Percentiles rank a stretch among this genome's conserved stretches.
phyloP scores from a whole-genome alignment of 306 rosid species.

The Pyrus bretschneideri region DNA sequence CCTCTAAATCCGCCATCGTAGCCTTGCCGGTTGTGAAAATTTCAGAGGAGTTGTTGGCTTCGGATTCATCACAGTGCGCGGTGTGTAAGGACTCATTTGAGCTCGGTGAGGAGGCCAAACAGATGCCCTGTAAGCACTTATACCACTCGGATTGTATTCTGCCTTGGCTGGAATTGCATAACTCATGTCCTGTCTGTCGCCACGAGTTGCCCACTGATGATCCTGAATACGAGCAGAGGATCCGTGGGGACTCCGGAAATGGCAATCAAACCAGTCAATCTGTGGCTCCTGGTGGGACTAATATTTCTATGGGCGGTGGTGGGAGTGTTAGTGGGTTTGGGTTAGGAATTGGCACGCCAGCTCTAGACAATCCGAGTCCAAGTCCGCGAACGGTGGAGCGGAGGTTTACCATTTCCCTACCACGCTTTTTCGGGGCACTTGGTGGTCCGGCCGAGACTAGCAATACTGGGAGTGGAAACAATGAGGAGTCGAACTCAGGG shows the following conservation, averaged over 20 bases:
- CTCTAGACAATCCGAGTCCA: slow-evolving; percentile 25
- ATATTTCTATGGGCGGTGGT: slow-evolving; percentile 21
- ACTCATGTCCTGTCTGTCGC: slow-evolving; percentile 94
- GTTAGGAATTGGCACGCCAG: slow-evolving; percentile 10
- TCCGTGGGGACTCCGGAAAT: slow-evolving; percentile 16
- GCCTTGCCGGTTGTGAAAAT: slow-evolving; percentile 50
- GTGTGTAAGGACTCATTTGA: slow-evolving; percentile 83
- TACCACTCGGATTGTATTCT: slow-evolving; percentile 73
- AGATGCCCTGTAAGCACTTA: slow-evolving; percentile 85
- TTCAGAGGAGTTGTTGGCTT: slow-evolving; percentile 46
- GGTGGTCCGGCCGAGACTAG: slow-evolving; percentile 59
- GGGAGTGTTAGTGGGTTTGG: slow-evolving; percentile 19
- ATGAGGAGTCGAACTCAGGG: slow-evolving; percentile 49
- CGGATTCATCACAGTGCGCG: slow-evolving; percentile 84
- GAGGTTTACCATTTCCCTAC: slow-evolving; percentile 62
- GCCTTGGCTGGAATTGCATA: slow-evolving; percentile 87
- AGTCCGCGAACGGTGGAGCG: slow-evolving; percentile 38
- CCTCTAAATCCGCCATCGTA: slow-evolving; percentile 56
- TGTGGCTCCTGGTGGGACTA: slow-evolving; percentile 19
- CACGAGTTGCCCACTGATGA: slow-evolving; percentile 87
- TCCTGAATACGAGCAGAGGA: slow-evolving; percentile 65
- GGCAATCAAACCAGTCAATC: slow-evolving; percentile 30
- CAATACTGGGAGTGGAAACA: slow-evolving; percentile 48
- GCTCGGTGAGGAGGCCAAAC: slow-evolving; percentile 60
- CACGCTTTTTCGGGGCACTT: slow-evolving; percentile 45